Evolutionary conservation across 202 grass and related monocot species (phyloP), one percentile per base, ranked within the genome.

Genomic region (Saccharum hybrid): DNA sequence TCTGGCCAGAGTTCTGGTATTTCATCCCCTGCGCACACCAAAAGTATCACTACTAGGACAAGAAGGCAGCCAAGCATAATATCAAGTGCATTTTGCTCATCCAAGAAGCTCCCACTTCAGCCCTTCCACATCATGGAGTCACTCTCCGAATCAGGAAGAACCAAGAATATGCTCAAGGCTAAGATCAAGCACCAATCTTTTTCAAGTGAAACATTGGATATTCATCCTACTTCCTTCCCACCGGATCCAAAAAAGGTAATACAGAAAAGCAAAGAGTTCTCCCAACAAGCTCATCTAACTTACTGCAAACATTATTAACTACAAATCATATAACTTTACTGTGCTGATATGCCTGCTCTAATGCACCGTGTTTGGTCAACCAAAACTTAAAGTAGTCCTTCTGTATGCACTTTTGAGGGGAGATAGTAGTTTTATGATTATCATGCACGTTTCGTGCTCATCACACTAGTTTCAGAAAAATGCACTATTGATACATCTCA

Each of bases 11-110:
- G 93, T 72, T 96, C 93, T 11, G 91, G 90, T 70, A 83, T 94
- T 83, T 86, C 93, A 6, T 98, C 96, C 51, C 96, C 96, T 0
- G 89, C 91, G 9, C 93, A 96, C 75, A 84, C 86, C 30, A 98
- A 96, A 76, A 89, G 26, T 15, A 51, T 84, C 56, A 65, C 39
- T 38, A 59, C 75, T 31, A 77, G 83, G 41, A 57, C 77, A 36
- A 89, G 89, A 70, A 91, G 94, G 59, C 93, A 94, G 3, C 93
- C 91, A 8, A 94, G 85, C 83, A 90, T 98, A 81, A 98, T 98
- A 87, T 90, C 96, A n/a, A 96, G 87, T 86, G 86, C 93, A 63
- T 98, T 98, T 76, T 98, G 96, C 86, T 98, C 96, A 69, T 98
- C 96, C 12, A 96, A 94, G 63, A 96, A 96, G 80, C 94, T 96